A percentile compares a stretch with the other conserved stretches of the same genome.
phyloP scores from a whole-genome alignment of 306 rosid species.

The Astragalus membranaceus region DNA sequence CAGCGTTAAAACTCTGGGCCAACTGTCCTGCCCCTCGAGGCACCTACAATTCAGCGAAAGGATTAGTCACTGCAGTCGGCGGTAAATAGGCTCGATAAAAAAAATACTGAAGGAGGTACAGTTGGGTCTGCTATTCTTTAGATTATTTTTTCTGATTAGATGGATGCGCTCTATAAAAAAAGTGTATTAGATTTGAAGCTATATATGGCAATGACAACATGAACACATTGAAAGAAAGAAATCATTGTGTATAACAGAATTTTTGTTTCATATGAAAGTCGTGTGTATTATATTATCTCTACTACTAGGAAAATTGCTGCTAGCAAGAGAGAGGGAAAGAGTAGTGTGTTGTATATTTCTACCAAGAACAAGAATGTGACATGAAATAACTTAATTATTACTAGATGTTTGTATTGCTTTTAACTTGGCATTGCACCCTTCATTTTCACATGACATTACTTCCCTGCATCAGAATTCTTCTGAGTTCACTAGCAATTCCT shows the following conservation, averaged over 20 bases:
- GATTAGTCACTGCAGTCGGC: no score
- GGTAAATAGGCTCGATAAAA: no score
- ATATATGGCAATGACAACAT: background rate
- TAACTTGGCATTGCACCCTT: conserved; percentile 25
- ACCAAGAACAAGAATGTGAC: conserved; percentile 26
- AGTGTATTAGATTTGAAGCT: background rate
- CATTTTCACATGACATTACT: conserved; percentile 42
- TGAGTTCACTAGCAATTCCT: conserved; percentile 74
- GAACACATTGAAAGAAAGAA: conserved; percentile 13
- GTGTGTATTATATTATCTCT: conserved; percentile 47
- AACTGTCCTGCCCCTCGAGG: no score
- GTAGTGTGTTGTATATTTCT: conserved; percentile 29
- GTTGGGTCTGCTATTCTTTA: background rate
- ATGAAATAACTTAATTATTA: conserved; percentile 15
- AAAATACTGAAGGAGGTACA: no score
- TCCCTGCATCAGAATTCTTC: conserved; percentile 68
- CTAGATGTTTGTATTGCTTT: conserved; percentile 22
- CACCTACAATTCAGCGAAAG: no score
- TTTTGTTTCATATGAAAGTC: conserved; percentile 28
- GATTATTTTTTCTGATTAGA: background rate
- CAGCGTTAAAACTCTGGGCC: no score
- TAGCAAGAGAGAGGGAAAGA: conserved; percentile 26
- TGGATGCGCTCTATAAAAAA: background rate
- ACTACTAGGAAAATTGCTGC: conserved; percentile 33
- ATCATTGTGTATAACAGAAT: conserved; percentile 48